Conservation (phyloP, 2,329 filamentous ascomycete genomes). For the Diaporthe humulicola region DNA sequence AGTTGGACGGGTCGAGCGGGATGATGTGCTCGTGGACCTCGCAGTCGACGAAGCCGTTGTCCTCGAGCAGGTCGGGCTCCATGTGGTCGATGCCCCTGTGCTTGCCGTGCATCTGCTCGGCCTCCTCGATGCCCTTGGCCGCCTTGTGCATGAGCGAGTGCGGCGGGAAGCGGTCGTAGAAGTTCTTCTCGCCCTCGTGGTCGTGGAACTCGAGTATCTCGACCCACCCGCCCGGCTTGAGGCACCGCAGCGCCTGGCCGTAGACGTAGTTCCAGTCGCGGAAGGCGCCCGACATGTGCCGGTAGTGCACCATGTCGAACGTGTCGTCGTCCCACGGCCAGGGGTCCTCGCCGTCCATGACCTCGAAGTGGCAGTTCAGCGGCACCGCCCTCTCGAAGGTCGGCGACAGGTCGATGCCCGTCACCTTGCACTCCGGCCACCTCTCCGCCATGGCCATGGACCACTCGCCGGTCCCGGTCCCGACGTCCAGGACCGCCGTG, state of each 20-base stretch:
- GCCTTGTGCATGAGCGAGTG: slow-evolving; percentile 61
- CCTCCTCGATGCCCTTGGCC: slow-evolving; percentile 56
- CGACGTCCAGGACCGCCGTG: slow-evolving; percentile 67
- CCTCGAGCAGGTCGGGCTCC: slow-evolving; percentile 58
- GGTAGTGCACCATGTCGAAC: slow-evolving; percentile 70
- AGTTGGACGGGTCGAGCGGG: slow-evolving; percentile 59
- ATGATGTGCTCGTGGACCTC: slow-evolving; percentile 61
- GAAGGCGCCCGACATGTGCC: slow-evolving; percentile 69
- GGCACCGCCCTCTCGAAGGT: slow-evolving; percentile 70
- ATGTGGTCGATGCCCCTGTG: slow-evolving; percentile 61
- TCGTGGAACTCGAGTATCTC: slow-evolving; percentile 68
- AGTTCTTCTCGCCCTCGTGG: slow-evolving; percentile 53
- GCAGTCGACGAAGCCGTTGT: slow-evolving; percentile 66
- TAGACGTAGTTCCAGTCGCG: slow-evolving; percentile 69
- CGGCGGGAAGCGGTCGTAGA: slow-evolving; percentile 56
- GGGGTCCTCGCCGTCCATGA: slow-evolving; percentile 70
- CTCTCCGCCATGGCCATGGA: slow-evolving; percentile 60
- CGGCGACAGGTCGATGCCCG: slow-evolving; percentile 71
- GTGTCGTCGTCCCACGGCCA: slow-evolving; percentile 67
- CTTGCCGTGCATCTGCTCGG: slow-evolving; percentile 59
- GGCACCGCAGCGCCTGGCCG: slow-evolving; percentile 63
- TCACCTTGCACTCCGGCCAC: slow-evolving; percentile 61
- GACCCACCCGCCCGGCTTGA: slow-evolving; percentile 70
- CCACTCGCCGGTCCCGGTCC: slow-evolving; percentile 69
- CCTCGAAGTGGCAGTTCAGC: slow-evolving; percentile 71